phyloP scores from a whole-genome alignment of 352 stramenopile genomes.

The Phytophthora citricola region DNA sequence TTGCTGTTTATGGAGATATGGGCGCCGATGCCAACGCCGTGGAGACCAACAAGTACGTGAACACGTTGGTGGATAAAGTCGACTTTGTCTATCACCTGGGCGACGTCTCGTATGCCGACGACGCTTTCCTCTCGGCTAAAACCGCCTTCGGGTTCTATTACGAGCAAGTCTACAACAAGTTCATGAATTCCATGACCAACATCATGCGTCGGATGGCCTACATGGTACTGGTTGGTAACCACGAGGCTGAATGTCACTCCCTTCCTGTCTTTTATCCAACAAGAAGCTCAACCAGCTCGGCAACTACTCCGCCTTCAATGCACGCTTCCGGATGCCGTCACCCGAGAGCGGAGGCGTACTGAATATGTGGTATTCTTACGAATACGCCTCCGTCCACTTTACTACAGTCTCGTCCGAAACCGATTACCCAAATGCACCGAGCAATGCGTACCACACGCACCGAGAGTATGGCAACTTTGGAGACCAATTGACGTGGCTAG shows the following conservation, averaged over 20 bases:
- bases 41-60: constrained; percentile 46
- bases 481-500: constrained; percentile 61
- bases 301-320: constrained; percentile 68
- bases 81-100: constrained; percentile 46
- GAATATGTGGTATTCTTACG: constrained; percentile 60
- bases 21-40: constrained; percentile 33
- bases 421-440: constrained; percentile 41
- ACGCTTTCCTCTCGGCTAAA: constrained; percentile 23
- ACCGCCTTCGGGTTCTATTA: constrained; percentile 39
- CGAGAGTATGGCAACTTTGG: constrained; percentile 41
- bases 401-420: constrained; percentile 77
- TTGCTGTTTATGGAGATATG: constrained; percentile 41
- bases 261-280: constrained; percentile 32
- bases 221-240: constrained; percentile 78
- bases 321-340: constrained; percentile 48
- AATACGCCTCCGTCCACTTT: constrained; percentile 66
- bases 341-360: constrained; percentile 36
- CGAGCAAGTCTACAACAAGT: constrained; percentile 65
- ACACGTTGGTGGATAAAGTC: constrained; percentile 18
- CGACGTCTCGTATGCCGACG: constrained; percentile 42
- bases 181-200: constrained; percentile 61
- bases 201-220: constrained; percentile 56
- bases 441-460: constrained; percentile 39
- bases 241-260: constrained; percentile 67
- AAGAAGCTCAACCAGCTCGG: constrained; percentile 37